Percentiles rank a stretch among this genome's conserved stretches.
These are phyloP conservation scores for Besnoitia besnoiti DNA, from an alignment of 169 alveolate genomes.

Conservation along the genomic window DNA sequence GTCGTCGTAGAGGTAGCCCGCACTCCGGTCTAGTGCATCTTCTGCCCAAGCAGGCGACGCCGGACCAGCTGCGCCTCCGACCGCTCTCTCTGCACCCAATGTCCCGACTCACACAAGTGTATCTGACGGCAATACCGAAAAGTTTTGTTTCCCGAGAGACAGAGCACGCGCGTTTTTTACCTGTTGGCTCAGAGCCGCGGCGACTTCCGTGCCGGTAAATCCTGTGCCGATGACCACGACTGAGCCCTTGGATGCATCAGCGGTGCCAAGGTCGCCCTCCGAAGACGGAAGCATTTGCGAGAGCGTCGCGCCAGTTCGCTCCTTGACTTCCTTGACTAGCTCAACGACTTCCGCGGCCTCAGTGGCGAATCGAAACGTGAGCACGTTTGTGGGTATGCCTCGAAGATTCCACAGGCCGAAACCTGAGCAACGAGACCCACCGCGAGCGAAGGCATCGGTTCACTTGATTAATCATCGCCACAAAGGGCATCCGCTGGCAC, in stretches of 20 bases:
- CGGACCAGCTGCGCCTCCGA: too few species aligned
- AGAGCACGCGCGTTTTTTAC: neutral
- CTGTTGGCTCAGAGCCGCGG: neutral
- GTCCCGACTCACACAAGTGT: too few species aligned
- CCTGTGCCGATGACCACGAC: neutral
- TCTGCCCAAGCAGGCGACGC: too few species aligned
- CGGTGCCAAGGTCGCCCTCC: neutral
- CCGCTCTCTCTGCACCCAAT: too few species aligned
- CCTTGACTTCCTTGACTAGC: neutral
- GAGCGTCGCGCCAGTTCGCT: neutral
- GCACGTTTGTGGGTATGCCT: neutral
- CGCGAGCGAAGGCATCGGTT: too few species aligned
- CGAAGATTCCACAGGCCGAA: neutral
- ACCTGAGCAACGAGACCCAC: neutral
- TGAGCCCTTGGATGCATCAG: neutral
- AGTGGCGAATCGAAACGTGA: neutral
- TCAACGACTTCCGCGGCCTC: neutral
- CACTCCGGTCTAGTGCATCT: too few species aligned
- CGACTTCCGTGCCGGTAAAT: neutral
- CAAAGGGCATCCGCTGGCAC: too few species aligned
- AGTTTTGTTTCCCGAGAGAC: neutral
- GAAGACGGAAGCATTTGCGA: neutral
- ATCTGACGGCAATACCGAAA: too few species aligned
- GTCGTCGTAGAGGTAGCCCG: too few species aligned
- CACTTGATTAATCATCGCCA: too few species aligned